Base-by-base conservation (phyloP, 1,284 basidiomycete species). In the Neolentinus lepideus region DNA sequence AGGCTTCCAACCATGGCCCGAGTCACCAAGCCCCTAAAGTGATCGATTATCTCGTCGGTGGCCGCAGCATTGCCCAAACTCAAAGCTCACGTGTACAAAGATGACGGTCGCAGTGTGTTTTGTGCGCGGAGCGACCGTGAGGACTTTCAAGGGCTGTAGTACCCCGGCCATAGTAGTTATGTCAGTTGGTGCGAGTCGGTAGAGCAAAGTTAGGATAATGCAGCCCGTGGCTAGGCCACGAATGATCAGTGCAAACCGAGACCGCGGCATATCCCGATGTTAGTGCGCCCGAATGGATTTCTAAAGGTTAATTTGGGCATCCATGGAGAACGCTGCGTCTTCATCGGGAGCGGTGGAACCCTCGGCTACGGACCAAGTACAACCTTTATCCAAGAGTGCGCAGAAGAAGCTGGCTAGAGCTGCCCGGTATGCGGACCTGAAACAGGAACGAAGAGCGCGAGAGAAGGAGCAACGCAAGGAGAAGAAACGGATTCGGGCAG, bases 31-130 rank as follows among this genome's bases (percentile, higher is more conserved):
- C 24, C 89, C 88, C 87, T 90, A 57, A 21, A 55, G 16, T 27
- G 25, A 46, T 52, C 54, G 22, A 54, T 29, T 19, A 38, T 38
- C 38, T 29, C 25, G 48, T 57, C 51, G 25, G n/a, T 10, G 27
- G 11, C 11, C 35, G 11, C 8, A 27, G n/a, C 24, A n/a, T 16
- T 22, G 21, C 1, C 16, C 27, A 29, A 55, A n/a, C n/a, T 29
- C 3, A 25, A 35, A 10, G 72, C 84, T 63, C 67, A 92, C 90
- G 77, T 96, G 94, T 35, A 92, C 73, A 68, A 95, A 92, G 65
- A 96, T 90, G 60, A 95, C 83, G 1, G 91, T 94, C 2, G 92
- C 91, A 1, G 89, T 87, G 69, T 95, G 93, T 60, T 80, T 83
- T 36, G 72, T 65, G 46, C 72, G 65, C 24, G 89, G 75, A 22